These are phyloP conservation scores for Pseudogymnoascus sp. DNA, from an alignment of 2,329 filamentous ascomycete species.

Conservation along the genomic window DNA sequence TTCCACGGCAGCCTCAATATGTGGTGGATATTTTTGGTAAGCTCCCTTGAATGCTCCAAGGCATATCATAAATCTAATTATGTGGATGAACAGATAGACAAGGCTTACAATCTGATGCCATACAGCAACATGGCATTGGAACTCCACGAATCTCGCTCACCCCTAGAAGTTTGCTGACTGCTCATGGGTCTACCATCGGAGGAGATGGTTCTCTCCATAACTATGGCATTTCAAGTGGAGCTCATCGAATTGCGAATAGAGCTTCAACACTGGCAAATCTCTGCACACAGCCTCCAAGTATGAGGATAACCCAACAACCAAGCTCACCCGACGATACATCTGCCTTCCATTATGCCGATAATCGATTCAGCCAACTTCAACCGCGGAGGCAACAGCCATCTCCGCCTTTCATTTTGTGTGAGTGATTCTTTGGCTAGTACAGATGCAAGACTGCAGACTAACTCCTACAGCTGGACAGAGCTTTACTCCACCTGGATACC, in stretches of 20 bases:
- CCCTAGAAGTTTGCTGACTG: neutral
- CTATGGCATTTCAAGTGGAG: neutral
- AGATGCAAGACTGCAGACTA: neutral
- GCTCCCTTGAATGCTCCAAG: neutral
- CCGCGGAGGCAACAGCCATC: slow-evolving; percentile 22
- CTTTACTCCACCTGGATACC: neutral
- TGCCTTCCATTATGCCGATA: slow-evolving; percentile 14
- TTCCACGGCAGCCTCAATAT: neutral
- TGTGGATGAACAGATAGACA: neutral
- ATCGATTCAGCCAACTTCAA: slow-evolving; percentile 18
- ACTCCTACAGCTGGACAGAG: neutral
- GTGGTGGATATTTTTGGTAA: neutral
- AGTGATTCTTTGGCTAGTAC: slow-evolving; percentile 6
- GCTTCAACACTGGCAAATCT: slow-evolving; percentile 7
- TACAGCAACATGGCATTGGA: neutral
- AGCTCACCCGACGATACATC: slow-evolving; percentile 9
- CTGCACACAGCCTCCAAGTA: slow-evolving; percentile 1
- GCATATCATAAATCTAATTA: neutral
- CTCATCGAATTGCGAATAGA: neutral
- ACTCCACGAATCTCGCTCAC: neutral
- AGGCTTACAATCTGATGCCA: neutral
- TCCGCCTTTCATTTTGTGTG: slow-evolving; percentile 24
- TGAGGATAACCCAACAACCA: neutral
- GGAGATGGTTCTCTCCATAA: neutral
- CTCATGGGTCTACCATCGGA: neutral